Evolutionary conservation across 176 grass and related monocot genomes (phyloP).

Genomic region (sorghum (Sorghum bicolor)): Sorghum_bicolor_NCBIv3 NC_012876.2:62138001-62138500

Average conservation of each 20-base stretch:
- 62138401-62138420: conserved; percentile 71
- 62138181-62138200: not conserved
- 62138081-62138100: not conserved
- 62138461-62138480: conserved; percentile 76
- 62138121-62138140: not conserved
- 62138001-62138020: not conserved
- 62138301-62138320: not conserved
- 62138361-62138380: conserved; percentile 63
- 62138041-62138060: not conserved
- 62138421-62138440: conserved; percentile 82
- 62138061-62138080: not conserved
- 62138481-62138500: conserved; percentile 74
- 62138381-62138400: conserved; percentile 77
- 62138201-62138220: not conserved
- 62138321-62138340: not conserved
- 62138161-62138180: not conserved
- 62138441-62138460: conserved; percentile 91
- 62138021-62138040: not conserved
- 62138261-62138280: not conserved
- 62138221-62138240: too few relatives aligned
- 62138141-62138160: not conserved
- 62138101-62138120: not conserved
- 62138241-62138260: not conserved
- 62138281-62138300: not conserved
- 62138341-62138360: not conserved